Conservation (phyloP, 441 rosid species). For the Melastoma candidum region DNA sequence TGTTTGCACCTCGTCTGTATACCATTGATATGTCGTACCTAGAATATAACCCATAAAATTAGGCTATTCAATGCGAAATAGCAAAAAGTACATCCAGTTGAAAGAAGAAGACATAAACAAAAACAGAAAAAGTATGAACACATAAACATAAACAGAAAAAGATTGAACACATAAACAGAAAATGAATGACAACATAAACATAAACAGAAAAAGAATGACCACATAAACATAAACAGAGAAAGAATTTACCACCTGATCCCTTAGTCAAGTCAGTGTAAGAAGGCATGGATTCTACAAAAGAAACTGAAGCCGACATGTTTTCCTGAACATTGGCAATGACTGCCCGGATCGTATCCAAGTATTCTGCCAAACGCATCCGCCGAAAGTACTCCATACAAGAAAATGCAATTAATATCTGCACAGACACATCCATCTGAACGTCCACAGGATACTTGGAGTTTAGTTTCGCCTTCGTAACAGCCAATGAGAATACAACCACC, state of each 20-base stretch:
- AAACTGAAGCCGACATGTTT: conserved; percentile 48
- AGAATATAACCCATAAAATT: conserved; percentile 3
- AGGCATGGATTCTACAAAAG: conserved; percentile 75
- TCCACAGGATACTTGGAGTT: conserved; percentile 40
- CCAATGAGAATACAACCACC: conserved; percentile 70
- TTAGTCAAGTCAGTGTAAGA: conserved; percentile 53
- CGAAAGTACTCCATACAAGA: conserved; percentile 82
- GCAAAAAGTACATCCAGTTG: conserved; percentile 28
- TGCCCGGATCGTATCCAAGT: conserved; percentile 69
- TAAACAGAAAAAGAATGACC: too few relatives aligned
- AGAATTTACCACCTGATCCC: conserved; percentile 40
- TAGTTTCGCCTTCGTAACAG: conserved; percentile 58
- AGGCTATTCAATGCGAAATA: too few relatives aligned
- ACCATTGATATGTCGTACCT: conserved; percentile 58
- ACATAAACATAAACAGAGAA: neutral
- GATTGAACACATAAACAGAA: too few relatives aligned
- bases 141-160: too few relatives aligned
- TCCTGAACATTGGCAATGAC: conserved; percentile 75
- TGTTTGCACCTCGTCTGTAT: conserved; percentile 85
- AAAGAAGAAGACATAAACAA: conserved; percentile 5
- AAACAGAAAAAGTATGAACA: too few relatives aligned
- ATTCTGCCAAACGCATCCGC: conserved; percentile 76
- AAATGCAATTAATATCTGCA: conserved; percentile 57
- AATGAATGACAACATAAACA: too few relatives aligned
- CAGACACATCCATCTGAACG: conserved; percentile 54